A percentile compares a stretch with the other conserved stretches of the same genome.
phyloP scores from a whole-genome alignment of 257 asterid species.

The Marsdenia floribunda region DNA sequence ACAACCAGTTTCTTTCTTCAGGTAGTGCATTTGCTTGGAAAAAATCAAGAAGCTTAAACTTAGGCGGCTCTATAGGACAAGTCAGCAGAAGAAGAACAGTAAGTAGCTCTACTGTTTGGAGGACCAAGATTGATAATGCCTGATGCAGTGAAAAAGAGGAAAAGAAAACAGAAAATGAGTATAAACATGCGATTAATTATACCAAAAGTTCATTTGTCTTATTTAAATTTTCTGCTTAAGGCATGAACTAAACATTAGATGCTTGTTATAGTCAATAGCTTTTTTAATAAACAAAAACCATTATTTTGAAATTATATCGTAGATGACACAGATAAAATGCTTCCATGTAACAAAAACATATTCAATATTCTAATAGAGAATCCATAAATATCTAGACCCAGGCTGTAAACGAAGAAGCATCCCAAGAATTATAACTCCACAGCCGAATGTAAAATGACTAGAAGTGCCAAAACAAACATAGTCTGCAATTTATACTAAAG shows the following conservation, averaged over 20 bases:
- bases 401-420: background rate
- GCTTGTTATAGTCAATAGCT: background rate
- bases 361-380: background rate
- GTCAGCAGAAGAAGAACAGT: slow-evolving; percentile 52
- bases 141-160: slow-evolving; percentile 15
- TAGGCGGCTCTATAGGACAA: slow-evolving; percentile 52
- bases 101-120: slow-evolving; percentile 59
- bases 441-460: background rate
- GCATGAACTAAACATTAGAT: background rate
- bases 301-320: too few relatives aligned
- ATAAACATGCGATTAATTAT: background rate
- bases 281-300: background rate
- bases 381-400: background rate
- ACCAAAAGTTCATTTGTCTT: background rate
- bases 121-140: slow-evolving; percentile 50
- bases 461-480: background rate
- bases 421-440: background rate
- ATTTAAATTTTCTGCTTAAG: background rate
- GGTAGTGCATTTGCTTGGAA: slow-evolving; percentile 34
- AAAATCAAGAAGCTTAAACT: slow-evolving; percentile 43
- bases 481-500: background rate
- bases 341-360: background rate
- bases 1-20: slow-evolving; percentile 53
- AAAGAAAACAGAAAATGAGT: background rate
- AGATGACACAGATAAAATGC: background rate